Conservation (phyloP, 306 rosid species). For the Alnus glutinosa region DNA sequence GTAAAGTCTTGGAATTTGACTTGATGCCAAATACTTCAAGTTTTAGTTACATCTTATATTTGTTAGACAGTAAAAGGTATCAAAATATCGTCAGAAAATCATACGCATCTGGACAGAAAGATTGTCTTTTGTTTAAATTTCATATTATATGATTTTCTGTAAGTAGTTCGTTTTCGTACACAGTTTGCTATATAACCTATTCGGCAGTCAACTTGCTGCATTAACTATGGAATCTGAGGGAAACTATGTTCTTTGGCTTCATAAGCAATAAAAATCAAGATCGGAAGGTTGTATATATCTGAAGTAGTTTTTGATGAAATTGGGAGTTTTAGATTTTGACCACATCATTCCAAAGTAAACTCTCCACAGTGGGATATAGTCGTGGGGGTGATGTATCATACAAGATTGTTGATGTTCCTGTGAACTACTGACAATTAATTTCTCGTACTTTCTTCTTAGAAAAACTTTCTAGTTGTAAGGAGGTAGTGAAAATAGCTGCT, state of each 20-base stretch:
- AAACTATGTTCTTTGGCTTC: not conserved
- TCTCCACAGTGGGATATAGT: not conserved
- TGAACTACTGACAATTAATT: not conserved
- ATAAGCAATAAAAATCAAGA: not conserved
- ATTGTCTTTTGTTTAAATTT: not conserved
- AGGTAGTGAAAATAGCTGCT: not conserved
- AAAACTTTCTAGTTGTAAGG: not conserved
- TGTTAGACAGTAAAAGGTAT: not conserved
- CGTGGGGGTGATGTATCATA: not conserved
- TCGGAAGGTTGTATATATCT: too few species aligned
- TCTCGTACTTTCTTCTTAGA: not conserved
- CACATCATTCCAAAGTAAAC: not conserved
- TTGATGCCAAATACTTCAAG: slow-evolving; percentile 7
- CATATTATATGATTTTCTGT: not conserved
- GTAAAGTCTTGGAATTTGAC: slow-evolving; percentile 37
- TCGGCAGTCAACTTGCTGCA: too few species aligned
- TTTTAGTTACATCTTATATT: slow-evolving; percentile 1
- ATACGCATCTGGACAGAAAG: not conserved
- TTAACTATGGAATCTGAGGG: not conserved
- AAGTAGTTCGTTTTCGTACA: not conserved
- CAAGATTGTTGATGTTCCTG: not conserved
- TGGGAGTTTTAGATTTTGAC: not conserved
- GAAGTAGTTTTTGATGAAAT: not conserved
- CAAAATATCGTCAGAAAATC: not conserved
- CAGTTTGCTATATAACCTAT: not conserved